Evolutionary conservation across 208 protist genomes (phyloP).

Genomic region (Wallacemonas sp.): DNA sequence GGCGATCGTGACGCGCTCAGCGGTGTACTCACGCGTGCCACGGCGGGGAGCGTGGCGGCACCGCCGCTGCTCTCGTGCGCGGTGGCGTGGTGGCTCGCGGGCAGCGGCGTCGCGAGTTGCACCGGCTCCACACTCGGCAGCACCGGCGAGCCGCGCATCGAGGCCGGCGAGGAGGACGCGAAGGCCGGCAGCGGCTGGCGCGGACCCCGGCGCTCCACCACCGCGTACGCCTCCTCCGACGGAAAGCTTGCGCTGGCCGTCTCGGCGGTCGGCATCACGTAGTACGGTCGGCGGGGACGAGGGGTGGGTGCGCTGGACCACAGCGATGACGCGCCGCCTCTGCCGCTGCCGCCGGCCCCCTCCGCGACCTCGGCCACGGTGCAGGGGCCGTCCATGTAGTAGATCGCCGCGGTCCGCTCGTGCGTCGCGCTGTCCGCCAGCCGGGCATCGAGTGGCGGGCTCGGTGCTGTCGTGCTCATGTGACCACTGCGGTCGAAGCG

Average conservation of each 20-base stretch:
- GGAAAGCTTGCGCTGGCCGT: not conserved
- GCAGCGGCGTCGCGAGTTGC: no score
- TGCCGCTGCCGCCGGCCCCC: not conserved
- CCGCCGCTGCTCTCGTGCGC: not conserved
- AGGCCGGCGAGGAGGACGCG: slow-evolving; percentile 1
- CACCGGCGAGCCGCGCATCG: not conserved
- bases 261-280: not conserved
- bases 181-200: not conserved
- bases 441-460: not conserved
- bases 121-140: not conserved
- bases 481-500: not conserved
- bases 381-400: slow-evolving; percentile 9
- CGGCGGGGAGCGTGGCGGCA: not conserved
- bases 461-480: not conserved
- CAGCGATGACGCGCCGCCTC: not conserved
- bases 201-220: not conserved
- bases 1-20: not conserved
- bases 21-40: not conserved
- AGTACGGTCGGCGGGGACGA: not conserved
- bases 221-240: not conserved
- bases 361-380: slow-evolving; percentile 2
- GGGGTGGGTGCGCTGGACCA: not conserved
- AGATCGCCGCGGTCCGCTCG: not conserved
- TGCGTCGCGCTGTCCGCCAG: not conserved
- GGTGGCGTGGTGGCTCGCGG: no score